Base-by-base conservation (phyloP, 139 green algal species). In the Chlorella sp. region DNA sequence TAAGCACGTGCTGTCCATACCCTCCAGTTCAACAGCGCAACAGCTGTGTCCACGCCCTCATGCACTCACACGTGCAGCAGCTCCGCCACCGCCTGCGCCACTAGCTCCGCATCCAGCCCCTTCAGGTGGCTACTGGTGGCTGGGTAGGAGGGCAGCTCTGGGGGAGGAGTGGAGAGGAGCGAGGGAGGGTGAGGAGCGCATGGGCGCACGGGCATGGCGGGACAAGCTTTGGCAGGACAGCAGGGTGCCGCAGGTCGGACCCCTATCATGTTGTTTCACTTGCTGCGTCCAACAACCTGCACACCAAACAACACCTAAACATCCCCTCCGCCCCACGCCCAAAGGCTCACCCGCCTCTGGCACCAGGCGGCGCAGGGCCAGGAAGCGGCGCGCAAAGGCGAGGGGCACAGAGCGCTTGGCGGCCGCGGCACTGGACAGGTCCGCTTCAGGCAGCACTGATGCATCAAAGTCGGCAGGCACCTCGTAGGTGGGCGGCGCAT, bases 381-480 rank as follows among this genome's bases (percentile, higher is more conserved):
- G 67, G 80, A 85, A 85, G 68, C 80, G 80, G 26, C 48, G 48
- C 22, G 26, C 38, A 51, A 80, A 85, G 36, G 80, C 80, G 28
- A 51, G 34, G 9, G 80, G 67, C 26, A 80, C 3, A 0, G 80
- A 72, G 48, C 9, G 41, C 32, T 51, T 54, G 24, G 48, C 58
- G 0, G 48, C 36, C 38, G 36, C 38, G 8, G 34, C 20, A 19
- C 26, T 80, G 36, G 68, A 60, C 5, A 58, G 0, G 36, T 68
- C 67, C 16, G 73, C 48, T 11, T n/a, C 43, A 13, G 77, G 77
- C 77, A 83, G 77, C 51, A 83, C 76, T 32, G 76, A 70, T 36
- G 40, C 19, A 36, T 83, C 60, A 73, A 83, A 83, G 14, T 58
- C 77, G 4, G 13, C 40, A 0, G 77, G 77, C 58, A 83, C 77